Evolutionary conservation across 352 stramenopile genomes (phyloP).

Genomic region (Phytophthora multivora): DNA sequence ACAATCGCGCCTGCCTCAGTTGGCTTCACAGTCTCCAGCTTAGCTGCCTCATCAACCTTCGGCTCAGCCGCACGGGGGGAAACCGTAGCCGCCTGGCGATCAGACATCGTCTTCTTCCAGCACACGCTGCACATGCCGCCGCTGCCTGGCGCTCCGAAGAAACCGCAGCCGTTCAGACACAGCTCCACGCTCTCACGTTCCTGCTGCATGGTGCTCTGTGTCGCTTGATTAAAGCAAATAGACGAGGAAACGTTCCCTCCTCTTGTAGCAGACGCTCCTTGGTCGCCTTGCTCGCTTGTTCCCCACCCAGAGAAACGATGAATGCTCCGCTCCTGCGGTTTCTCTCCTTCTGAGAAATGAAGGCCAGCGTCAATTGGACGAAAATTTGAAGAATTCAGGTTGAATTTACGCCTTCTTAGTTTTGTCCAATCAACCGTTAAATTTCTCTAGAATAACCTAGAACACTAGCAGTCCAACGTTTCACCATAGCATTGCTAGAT

Average conservation of each 20-base stretch:
- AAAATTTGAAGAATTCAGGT: neutral
- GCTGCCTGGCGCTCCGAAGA: constrained; percentile 72
- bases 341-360: constrained; percentile 28
- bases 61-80: constrained; percentile 23
- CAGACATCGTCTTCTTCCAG: constrained; percentile 88
- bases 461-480: neutral
- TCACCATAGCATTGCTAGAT: too few relatives aligned
- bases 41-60: constrained; percentile 27
- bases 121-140: constrained; percentile 86
- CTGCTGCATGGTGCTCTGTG: constrained; percentile 65
- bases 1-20: constrained; percentile 3
- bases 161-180: constrained; percentile 77
- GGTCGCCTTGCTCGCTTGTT: constrained; percentile 30
- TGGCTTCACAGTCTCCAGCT: constrained; percentile 7
- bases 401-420: neutral
- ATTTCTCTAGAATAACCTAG: neutral
- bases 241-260: neutral
- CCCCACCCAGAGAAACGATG: constrained; percentile 67
- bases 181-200: constrained; percentile 77
- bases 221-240: constrained; percentile 1
- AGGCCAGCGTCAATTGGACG: constrained; percentile 8
- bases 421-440: neutral
- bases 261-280: constrained; percentile 13
- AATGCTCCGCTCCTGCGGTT: constrained; percentile 41
- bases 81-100: constrained; percentile 52